Conservation (phyloP, 352 stramenopile species). For the Pythium phragmiticola region DNA sequence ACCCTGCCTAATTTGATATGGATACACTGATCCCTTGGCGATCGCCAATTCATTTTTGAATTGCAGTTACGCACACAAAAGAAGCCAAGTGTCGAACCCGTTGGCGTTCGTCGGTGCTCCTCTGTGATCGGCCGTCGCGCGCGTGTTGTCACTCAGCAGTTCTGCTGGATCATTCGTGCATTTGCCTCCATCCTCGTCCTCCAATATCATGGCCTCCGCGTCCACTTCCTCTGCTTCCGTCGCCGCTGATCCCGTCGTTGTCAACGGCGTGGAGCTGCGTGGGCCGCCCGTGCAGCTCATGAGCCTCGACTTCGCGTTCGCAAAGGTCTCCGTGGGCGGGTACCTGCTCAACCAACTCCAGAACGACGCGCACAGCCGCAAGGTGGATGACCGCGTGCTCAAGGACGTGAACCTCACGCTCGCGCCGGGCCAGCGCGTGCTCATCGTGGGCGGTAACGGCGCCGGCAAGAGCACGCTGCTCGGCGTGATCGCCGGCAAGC, state of each 20-base stretch:
- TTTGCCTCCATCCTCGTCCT: not conserved
- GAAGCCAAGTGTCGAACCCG: constrained; percentile 11
- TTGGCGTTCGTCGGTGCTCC: constrained; percentile 22
- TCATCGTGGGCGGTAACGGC: constrained; percentile 95
- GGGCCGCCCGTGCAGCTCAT: constrained; percentile 51
- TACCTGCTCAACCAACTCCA: constrained; percentile 60
- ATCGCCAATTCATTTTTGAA: constrained; percentile 22
- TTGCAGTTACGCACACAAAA: not conserved
- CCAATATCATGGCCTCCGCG: constrained; percentile 18
- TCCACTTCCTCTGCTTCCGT: not conserved
- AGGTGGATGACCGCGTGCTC: constrained; percentile 72
- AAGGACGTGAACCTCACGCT: constrained; percentile 86
- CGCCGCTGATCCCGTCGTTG: constrained; percentile 4
- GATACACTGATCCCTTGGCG: constrained; percentile 7
- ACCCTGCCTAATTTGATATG: constrained; percentile 13
- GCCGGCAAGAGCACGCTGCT: constrained; percentile 95
- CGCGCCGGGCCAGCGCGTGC: constrained; percentile 78
- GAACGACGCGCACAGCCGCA: constrained; percentile 32
- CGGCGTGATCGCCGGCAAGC: constrained; percentile 92
- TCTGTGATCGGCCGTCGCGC: constrained; percentile 13
- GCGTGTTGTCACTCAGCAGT: not conserved
- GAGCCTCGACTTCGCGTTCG: constrained; percentile 70
- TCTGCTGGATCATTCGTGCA: not conserved
- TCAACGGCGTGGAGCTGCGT: constrained; percentile 25
- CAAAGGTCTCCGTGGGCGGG: constrained; percentile 65